Evolutionary conservation across 345 rosid genomes (phyloP), one percentile per base, ranked within the genome.

Genomic region (Salix viminalis): DNA sequence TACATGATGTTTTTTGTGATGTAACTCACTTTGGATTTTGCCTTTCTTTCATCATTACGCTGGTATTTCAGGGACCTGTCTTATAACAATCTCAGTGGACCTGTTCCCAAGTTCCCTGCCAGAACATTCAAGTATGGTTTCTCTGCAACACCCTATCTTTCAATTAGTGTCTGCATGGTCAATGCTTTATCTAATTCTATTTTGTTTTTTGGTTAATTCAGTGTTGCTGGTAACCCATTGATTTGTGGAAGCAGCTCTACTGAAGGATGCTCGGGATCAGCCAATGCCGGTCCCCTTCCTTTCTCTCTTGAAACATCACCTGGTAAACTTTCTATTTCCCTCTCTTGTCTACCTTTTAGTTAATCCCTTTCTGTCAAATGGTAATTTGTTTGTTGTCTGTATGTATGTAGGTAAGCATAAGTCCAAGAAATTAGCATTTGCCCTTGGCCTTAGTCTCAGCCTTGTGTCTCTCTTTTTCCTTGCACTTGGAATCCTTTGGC

Each of bases 1-100:
- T 34, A 11, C 34, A 65, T 37, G 6, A 60, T 23, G 8, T 46
- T 23, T 42, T 73, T 9, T 54, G 24, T 74, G 79, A 70, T 62
- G 64, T 16, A 8, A 61, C 42, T 75, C 64, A 30, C 74, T 73
- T 46, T 66, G 70, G 61, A 32, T 37, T 44, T 61, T 46, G 23
- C 13, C 44, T 65, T 71, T 62, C 77, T 79, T 46, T 77, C 34
- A 39, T 65, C 26, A 72, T 68, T 46, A 21, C 74, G 70, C 16
- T 74, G 79, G 42, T 76, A 76, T 73, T 84, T 83, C 89, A 94
- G 97, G 85, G 99, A 94, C 87, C 85, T 94, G 84, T 94, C 97
- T 77, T 94, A 85, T 69, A 94, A 94, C 90, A 94, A 94, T 83
- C 93, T 94, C 69, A 94, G 91, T 76, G 97, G 97, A 81, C 91